phyloP scores from a whole-genome alignment of 1,284 basidiomycete genomes.

The Pseudozyma thailandica region DNA sequence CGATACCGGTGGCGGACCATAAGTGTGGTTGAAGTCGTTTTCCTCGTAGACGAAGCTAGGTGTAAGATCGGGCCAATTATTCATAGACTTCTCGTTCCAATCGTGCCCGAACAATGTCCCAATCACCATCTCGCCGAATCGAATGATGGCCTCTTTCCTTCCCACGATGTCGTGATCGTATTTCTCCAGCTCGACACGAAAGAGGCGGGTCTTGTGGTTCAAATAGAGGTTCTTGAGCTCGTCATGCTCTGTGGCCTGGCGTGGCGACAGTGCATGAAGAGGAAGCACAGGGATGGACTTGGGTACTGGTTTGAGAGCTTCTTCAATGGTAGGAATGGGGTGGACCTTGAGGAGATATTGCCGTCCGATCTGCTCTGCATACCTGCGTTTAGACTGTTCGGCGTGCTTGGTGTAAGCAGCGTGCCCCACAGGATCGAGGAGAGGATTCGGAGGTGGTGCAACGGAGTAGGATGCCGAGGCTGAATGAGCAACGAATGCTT shows the following conservation, averaged over 20 bases:
- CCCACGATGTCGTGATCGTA: conserved; percentile 27
- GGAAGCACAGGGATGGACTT: background rate
- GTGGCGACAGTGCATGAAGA: conserved; percentile 16
- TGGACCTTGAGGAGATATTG: background rate
- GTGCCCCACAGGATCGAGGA: background rate
- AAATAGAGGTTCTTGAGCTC: background rate
- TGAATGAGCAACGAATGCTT: background rate
- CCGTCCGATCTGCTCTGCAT: background rate
- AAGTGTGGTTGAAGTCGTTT: background rate
- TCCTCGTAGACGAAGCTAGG: conserved; percentile 13
- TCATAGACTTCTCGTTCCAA: conserved; percentile 1
- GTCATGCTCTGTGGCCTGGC: conserved; percentile 14
- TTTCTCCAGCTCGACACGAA: conserved; percentile 20
- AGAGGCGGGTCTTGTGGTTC: conserved; percentile 10
- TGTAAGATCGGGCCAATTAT: background rate
- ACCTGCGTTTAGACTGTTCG: background rate
- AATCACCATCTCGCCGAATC: conserved; percentile 13
- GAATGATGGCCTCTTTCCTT: conserved; percentile 18
- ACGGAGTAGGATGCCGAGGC: background rate
- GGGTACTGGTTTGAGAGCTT: background rate
- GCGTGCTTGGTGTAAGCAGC: background rate
- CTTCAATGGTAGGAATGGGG: background rate
- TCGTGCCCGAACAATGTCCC: conserved; percentile 5
- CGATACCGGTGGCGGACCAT: too few species aligned
- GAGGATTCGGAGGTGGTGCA: background rate